Evolutionary conservation across 2,329 filamentous ascomycete genomes (phyloP), one percentile per base, ranked within the genome.

Genomic region (Ustilaginoidea virens): DNA sequence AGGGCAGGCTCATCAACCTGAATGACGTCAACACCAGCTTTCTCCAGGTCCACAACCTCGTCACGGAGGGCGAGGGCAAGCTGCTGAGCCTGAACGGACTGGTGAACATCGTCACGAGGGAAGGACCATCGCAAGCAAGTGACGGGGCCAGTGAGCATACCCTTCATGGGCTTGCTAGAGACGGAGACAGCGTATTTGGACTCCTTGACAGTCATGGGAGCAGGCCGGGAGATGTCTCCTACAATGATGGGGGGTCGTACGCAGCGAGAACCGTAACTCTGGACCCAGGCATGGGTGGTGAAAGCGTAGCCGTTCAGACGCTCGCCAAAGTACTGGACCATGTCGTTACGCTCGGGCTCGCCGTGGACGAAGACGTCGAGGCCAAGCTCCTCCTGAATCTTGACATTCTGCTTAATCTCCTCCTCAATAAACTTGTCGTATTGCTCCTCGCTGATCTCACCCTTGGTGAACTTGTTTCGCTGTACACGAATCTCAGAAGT

Each of bases 261-360:
- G 60, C 90, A 98, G 52, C 90, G 90, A 44, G 90, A 98, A 50
- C 90, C 90, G 61, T 98, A 98, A 48, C 74, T 83, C 73, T 98
- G 85, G 33, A 98, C 90, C 90, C 90, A 98, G 46, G 82, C 90
- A 66, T 94, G 81, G 57, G 87, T 96, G 56, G 90, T 98, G 74
- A 98, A 98, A 55, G 85, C 80, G 59, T 96, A 98, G 51, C 90
- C 90, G 49, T 92, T 74, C 39, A 98, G 72, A 51, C 83, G 80
- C 74, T 98, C 90, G 61, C 90, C 90, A 48, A 98, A 98, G 77
- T 94, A 98, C 65, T 98, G 90, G 30, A 98, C 90, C 90, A 98
- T 98, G 76, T 98, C 90, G 67, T 98, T 98, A 60, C 90, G 85
- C 75, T 98, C 90, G 36, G 90, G 90, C 73, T 98, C 90, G 55